Evolutionary conservation across 352 stramenopile genomes (phyloP), one percentile per base, ranked within the genome.

Genomic region (Globisporangium cederbergense): DNA sequence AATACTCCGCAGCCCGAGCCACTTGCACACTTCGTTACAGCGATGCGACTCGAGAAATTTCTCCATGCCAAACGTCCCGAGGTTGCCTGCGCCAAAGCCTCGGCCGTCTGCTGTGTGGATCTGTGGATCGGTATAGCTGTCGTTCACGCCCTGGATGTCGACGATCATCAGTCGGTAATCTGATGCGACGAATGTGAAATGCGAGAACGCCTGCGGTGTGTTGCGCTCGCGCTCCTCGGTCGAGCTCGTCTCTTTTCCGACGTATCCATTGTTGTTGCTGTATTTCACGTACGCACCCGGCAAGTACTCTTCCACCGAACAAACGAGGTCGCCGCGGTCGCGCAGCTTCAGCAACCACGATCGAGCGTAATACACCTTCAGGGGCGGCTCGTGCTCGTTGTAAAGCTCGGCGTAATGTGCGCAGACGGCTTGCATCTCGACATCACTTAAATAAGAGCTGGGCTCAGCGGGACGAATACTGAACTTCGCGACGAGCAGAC

Each of bases 361-460:
- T 25, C 79, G 78, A 18, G 86, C 86, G 61, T 94, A 94, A 38
- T 86, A 86, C n/a, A 94, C 86, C 60, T 89, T 89, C 14, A 92
- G 60, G 9, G 86, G 86, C 14, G 86, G 86, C 58, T 92, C 81
- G 59, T 94, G 86, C 30, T 94, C 83, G 50, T 96, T 95, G 70
- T 95, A 96, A 20, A 96, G 68, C 52, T 82, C 78, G 2, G 86
- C 88, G 63, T 96, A 96, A 64, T 95, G 84, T 4, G 84, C 85
- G 66, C 88, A 96, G 11, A 93, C 83, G 6, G 88, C 86, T 68
- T 96, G 88, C 88, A 95, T 95, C 71, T 96, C 88, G 22, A 96
- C 88, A 45, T 96, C 88, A 65, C 86, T 91, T 52, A 92, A 69
- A 60, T 94, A 94, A 0, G 83, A 84, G 20, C 78, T 90, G 4